Evolutionary conservation across 2,329 filamentous ascomycete species (phyloP), one percentile per base, ranked within the genome.

Genomic region (Trichophyton mentagrophytes): DNA sequence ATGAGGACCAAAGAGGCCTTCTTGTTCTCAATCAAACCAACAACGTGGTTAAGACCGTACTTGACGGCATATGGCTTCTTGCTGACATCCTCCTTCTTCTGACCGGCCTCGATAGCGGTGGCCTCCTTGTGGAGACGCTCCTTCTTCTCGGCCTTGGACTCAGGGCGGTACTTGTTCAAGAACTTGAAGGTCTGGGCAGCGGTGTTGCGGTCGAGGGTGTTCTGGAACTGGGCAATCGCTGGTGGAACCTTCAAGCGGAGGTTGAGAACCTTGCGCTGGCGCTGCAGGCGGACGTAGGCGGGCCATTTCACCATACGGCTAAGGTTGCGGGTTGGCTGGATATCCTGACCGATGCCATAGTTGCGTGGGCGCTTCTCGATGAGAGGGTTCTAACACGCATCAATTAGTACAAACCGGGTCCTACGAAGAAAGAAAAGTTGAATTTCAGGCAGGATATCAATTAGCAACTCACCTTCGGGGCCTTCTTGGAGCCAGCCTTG

Each of bases 11-110:
- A 85, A 66, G 89, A 86, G 68, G 93, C 92, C 88, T 99, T 99
- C 90, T 99, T 99, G 85, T 96, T 96, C 87, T 96, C 90, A 72
- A 96, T 89, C 71, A 96, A 84, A 69, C 89, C 90, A 69, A 96
- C 90, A 68, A 99, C 93, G 84, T 99, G 93, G 88, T 99, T 99
- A 73, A 99, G 87, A 82, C 93, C 93, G 81, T 96, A 99, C 87
- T 99, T 99, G 85, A 93, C 91, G 69, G 88, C 82, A 81, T 96
- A 99, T 74, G 93, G 93, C 89, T 99, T 99, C 90, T 97, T 97
- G 88, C 85, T 89, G 77, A 95, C 92, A 73, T 96, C 91, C 85
- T 99, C 95, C 89, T 97, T 97, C 89, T 97, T 99, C 89, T 97
- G 96, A 79, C 95, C 93, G 80, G 97, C 91, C 77, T 90, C 86